These are phyloP conservation scores for Fraxinus americana DNA, from an alignment of 257 asterid genomes.

Conservation along the genomic window DNA sequence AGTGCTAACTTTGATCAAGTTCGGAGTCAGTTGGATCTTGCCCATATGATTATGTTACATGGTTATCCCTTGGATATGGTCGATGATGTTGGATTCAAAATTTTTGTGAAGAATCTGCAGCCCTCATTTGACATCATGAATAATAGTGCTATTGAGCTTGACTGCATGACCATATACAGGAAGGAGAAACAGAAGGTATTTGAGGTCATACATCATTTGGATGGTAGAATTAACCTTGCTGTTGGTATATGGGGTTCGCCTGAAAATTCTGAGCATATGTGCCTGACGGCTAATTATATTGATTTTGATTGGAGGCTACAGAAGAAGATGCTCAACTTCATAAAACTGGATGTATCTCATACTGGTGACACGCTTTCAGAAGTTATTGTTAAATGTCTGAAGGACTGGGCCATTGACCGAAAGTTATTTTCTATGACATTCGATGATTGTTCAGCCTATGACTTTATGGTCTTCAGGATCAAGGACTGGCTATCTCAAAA, in stretches of 20 bases:
- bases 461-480: slow-evolving; percentile 64
- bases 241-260: slow-evolving; percentile 79
- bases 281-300: slow-evolving; percentile 76
- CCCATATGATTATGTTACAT: slow-evolving; percentile 95
- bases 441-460: slow-evolving; percentile 66
- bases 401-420: slow-evolving; percentile 76
- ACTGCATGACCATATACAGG: slow-evolving; percentile 67
- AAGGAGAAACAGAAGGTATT: slow-evolving; percentile 80
- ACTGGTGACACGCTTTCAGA: slow-evolving; percentile 79
- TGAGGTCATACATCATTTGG: slow-evolving; percentile 62
- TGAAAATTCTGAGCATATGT: slow-evolving; percentile 61
- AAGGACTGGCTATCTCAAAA: slow-evolving; percentile 78
- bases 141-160: slow-evolving; percentile 63
- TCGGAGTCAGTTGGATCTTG: slow-evolving; percentile 83
- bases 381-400: slow-evolving; percentile 66
- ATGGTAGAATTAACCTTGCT: slow-evolving; percentile 72
- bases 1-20: slow-evolving; percentile 83
- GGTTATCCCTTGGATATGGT: slow-evolving; percentile 93
- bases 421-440: slow-evolving; percentile 88
- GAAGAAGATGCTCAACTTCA: slow-evolving; percentile 79
- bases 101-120: slow-evolving; percentile 84
- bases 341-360: slow-evolving; percentile 62
- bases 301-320: slow-evolving; percentile 87
- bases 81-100: slow-evolving; percentile 82
- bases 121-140: slow-evolving; percentile 79